Conservation (phyloP, 169 alveolate species). For the Plasmodium inui region DNA sequence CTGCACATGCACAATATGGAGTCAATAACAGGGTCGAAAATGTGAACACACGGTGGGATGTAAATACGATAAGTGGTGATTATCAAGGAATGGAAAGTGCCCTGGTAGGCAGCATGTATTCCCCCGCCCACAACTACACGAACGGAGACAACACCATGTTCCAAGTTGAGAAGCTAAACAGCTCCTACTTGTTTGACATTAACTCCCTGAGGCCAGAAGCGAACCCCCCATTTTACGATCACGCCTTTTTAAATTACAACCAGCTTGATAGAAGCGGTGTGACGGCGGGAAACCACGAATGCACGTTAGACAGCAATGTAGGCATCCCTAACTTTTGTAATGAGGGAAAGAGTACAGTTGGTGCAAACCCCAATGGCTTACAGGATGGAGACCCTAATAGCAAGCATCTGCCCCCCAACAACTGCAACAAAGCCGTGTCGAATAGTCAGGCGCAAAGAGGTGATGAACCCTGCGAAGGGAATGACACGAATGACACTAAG, state of each 20-base stretch:
- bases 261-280: not conserved
- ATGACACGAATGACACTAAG: not conserved
- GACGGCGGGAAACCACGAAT: not conserved
- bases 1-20: not conserved
- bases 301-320: not conserved
- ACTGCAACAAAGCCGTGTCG: not conserved
- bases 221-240: slow-evolving; percentile 2
- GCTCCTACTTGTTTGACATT: slow-evolving; percentile 22
- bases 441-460: not conserved
- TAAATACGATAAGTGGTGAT: slow-evolving; percentile 5
- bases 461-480: not conserved
- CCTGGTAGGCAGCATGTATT: not conserved
- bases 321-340: not conserved
- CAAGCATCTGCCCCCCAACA: not conserved
- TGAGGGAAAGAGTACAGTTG: not conserved
- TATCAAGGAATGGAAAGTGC: not conserved
- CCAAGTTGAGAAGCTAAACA: slow-evolving; percentile 18
- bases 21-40: not conserved
- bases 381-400: not conserved
- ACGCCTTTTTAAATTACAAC: slow-evolving; percentile 28
- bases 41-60: not conserved
- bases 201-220: slow-evolving; percentile 21
- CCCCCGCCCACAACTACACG: not conserved
- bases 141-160: not conserved
- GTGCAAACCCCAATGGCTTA: not conserved